Evolutionary conservation across 805 yeast genomes (phyloP), one percentile per base, ranked within the genome.

Genomic region (Lipomyces chichibuensis): DNA sequence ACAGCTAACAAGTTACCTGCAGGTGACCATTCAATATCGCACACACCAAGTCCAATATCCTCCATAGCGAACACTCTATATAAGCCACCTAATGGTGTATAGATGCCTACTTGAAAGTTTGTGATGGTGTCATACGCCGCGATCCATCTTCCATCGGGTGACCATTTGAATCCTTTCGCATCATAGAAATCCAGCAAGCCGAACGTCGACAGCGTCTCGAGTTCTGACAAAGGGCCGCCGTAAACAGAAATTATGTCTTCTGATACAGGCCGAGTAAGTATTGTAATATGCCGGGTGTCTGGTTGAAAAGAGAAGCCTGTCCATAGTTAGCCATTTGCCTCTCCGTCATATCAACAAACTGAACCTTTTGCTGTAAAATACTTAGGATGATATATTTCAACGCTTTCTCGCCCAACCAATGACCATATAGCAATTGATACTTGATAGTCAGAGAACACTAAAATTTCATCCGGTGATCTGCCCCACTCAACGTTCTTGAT

Each of bases 121-220:
- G 67, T 59, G 35, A 20, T 29, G 11, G 55, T 56, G 55, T 69
- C 71, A 27, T 63, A 66, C 5, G 39, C 71, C 29, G 71, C 71
- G n/a, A 69, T 59, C 71, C 70, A 69, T 9, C 60, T 57, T 17
- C 71, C 71, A 37, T 69, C 70, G 3, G 71, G 67, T 25, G 71
- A 69, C 71, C 71, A 69, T 29, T 62, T 61, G 25, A 60, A 60
- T 1, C 65, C 69, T 35, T 59, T 51, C 37, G 64, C 67, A 29
- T 67, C 62, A 29, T 59, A 43, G 37, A 67, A 65, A 29, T 59
- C 65, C 1, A 62, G 14, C 32, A 62, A 29, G 2, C 62, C n/a
- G 25, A 67, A 54, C 23, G 53, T 29, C 4, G 60, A 27, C 9
- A 66, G 55, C 13, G 59, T 43, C 17, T 49, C 51, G 6, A 60